Conservation (phyloP, 2,329 filamentous ascomycete genomes). For the Ophiostoma quercus region DNA sequence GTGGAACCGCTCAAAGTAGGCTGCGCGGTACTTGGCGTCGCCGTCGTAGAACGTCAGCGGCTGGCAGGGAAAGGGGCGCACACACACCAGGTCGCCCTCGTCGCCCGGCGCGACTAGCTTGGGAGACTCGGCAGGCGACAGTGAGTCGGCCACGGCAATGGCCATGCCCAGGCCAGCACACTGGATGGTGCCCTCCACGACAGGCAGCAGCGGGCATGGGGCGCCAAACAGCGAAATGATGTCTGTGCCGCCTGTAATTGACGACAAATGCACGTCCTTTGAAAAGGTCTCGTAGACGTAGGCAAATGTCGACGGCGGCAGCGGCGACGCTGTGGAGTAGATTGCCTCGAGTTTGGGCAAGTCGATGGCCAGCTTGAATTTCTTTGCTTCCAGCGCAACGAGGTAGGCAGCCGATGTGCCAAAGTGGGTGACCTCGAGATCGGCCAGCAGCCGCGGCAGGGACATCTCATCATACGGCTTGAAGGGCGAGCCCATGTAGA, state of each 20-base stretch:
- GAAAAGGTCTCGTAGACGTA: constrained; percentile 87
- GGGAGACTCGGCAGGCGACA: constrained; percentile 50
- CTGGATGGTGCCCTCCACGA: constrained; percentile 69
- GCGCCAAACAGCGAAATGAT: constrained; percentile 94
- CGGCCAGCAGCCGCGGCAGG: constrained; percentile 74
- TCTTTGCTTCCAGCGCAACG: constrained; percentile 78
- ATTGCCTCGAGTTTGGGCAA: constrained; percentile 70
- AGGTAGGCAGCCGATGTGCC: constrained; percentile 94
- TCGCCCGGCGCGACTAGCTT: constrained; percentile 51
- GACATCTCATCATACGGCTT: constrained; percentile 71
- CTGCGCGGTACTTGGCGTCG: constrained; percentile 69
- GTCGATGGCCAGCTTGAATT: constrained; percentile 53
- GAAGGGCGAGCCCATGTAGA: constrained; percentile 94
- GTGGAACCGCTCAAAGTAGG: constrained; percentile 82
- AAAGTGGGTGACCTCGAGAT: constrained; percentile 82
- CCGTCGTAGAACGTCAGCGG: constrained; percentile 83
- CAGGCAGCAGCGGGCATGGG: constrained; percentile 69
- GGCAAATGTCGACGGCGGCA: constrained; percentile 86
- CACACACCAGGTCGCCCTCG: constrained; percentile 84
- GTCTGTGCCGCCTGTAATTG: constrained; percentile 93
- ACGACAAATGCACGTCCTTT: constrained; percentile 72
- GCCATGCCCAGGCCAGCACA: constrained; percentile 75
- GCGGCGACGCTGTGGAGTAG: constrained; percentile 87
- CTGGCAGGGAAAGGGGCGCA: constrained; percentile 80
- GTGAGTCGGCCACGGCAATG: constrained; percentile 55